Percentiles rank a stretch among this genome's conserved stretches.
Conservation (phyloP, 768 basidiomycete genomes). For the Termitomyces sp. region DNA sequence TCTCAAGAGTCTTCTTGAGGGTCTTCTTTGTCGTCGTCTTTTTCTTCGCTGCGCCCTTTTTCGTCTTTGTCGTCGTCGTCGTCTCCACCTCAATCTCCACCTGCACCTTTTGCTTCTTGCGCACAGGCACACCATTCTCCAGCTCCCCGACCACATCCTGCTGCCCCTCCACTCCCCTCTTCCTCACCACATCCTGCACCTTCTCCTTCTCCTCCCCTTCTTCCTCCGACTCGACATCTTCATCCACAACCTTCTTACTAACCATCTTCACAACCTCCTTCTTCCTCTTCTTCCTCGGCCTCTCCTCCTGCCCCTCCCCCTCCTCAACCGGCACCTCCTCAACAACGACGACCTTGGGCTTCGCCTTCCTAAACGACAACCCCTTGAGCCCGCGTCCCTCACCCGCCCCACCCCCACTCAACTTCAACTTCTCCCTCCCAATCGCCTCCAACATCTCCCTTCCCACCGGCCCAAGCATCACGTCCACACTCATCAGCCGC, state of each 20-base stretch:
- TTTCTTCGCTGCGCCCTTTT: conserved; percentile 31
- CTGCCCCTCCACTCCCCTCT: conserved; percentile 45
- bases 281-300: conserved; percentile 57
- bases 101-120: conserved; percentile 38
- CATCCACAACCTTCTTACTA: conserved; percentile 29
- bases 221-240: conserved; percentile 58
- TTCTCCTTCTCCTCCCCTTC: conserved; percentile 54
- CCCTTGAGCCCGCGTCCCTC: conserved; percentile 41
- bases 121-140: conserved; percentile 31
- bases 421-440: conserved; percentile 43
- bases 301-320: conserved; percentile 29
- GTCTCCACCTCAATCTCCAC: conserved; percentile 18
- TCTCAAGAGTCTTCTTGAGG: conserved; percentile 23
- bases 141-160: conserved; percentile 38
- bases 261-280: conserved; percentile 36
- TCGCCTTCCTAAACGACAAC: conserved; percentile 42
- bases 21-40: conserved; percentile 35
- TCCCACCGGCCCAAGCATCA: conserved; percentile 42
- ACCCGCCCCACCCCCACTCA: conserved; percentile 13
- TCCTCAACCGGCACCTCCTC: conserved; percentile 35
- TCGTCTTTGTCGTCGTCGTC: conserved; percentile 28
- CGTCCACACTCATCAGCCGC: conserved; percentile 52
- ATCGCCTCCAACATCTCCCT: conserved; percentile 49
- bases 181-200: conserved; percentile 37
- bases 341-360: conserved; percentile 35